Percentiles rank a stretch among this genome's conserved stretches.
phyloP scores from a whole-genome alignment of 1,284 basidiomycete species.

The Serendipita sp. region DNA sequence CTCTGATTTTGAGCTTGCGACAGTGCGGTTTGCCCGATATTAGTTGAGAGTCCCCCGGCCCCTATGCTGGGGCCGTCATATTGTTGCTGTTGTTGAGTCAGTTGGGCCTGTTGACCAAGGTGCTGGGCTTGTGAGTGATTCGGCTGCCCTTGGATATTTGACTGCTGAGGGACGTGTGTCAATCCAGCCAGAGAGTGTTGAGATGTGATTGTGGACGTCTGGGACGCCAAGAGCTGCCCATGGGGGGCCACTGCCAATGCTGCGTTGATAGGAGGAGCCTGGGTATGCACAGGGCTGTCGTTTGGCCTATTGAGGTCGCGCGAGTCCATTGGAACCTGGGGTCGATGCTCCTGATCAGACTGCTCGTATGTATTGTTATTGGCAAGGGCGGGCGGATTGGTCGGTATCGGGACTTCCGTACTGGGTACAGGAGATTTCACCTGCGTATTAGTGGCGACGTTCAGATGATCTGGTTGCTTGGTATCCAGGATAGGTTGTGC shows the following conservation, averaged over 20 bases:
- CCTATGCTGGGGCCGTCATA: background rate
- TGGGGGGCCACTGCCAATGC: background rate
- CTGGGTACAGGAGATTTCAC: no score
- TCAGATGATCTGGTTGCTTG: background rate
- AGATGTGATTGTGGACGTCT: background rate
- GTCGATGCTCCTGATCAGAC: background rate
- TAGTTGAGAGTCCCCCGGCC: background rate
- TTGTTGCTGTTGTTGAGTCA: conserved; percentile 1
- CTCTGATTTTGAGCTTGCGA: background rate
- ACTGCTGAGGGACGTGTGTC: background rate
- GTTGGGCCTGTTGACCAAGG: background rate
- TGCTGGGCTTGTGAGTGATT: background rate
- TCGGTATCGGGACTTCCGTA: background rate
- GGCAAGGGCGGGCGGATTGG: background rate
- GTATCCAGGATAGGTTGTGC: background rate
- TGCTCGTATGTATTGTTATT: background rate
- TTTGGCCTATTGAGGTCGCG: background rate
- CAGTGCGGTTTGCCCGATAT: background rate
- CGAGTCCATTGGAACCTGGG: background rate
- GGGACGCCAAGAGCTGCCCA: background rate
- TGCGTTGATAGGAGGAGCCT: background rate
- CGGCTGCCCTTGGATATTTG: background rate
- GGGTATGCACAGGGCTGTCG: background rate
- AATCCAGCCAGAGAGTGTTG: conserved; percentile 1
- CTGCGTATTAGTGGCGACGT: background rate